Conservation (phyloP, 345 rosid species). For the Populus ilicifolia region DNA sequence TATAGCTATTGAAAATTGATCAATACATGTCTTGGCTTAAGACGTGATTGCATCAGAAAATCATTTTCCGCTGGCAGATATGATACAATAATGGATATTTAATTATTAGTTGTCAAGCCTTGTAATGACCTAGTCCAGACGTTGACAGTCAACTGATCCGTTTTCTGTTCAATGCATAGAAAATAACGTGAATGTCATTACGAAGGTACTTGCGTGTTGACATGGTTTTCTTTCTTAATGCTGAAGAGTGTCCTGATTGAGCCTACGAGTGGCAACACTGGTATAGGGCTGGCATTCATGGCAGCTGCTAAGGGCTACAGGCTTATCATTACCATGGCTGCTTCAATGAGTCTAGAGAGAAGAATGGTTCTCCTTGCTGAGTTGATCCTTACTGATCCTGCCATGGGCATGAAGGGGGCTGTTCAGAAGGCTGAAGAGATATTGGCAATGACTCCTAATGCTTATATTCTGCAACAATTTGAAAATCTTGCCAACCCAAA, state of each 20-base stretch:
- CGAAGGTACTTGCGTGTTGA: slow-evolving; percentile 8
- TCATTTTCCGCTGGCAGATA: not conserved
- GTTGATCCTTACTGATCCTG: slow-evolving; percentile 66
- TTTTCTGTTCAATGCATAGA: not conserved
- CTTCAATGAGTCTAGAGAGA: slow-evolving; percentile 83
- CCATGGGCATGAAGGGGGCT: slow-evolving; percentile 66
- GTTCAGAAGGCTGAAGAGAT: slow-evolving; percentile 71
- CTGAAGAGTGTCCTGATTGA: slow-evolving; percentile 67
- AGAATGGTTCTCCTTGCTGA: slow-evolving; percentile 76
- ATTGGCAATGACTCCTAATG: slow-evolving; percentile 49
- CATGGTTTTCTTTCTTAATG: not conserved
- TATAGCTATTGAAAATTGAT: not conserved
- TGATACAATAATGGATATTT: not conserved
- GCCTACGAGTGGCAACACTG: slow-evolving; percentile 79
- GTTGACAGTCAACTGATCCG: not conserved
- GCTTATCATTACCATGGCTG: slow-evolving; percentile 70
- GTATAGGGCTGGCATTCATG: slow-evolving; percentile 70
- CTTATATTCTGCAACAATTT: slow-evolving; percentile 63
- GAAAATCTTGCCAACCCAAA: slow-evolving; percentile 73
- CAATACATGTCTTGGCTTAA: not conserved
- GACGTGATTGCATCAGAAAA: not conserved
- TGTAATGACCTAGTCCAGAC: not conserved
- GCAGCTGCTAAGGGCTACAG: slow-evolving; percentile 75
- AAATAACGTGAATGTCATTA: not conserved
- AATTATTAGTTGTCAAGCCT: not conserved